Evolutionary conservation across 306 rosid species (phyloP).

Genomic region (Ammopiptanthus mongolicus): DNA sequence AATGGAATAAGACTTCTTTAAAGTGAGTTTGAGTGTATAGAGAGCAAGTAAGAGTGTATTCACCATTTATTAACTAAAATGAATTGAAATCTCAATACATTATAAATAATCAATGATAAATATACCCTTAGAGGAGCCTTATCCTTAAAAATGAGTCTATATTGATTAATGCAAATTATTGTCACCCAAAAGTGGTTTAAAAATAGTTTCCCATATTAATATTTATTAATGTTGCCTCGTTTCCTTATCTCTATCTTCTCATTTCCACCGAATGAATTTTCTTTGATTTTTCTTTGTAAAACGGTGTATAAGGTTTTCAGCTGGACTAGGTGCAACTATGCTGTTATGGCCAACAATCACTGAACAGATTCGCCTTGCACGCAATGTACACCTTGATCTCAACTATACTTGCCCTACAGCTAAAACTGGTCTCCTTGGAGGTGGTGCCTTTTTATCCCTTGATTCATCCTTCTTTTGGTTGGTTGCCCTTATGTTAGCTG

Average conservation of each 20-base stretch:
- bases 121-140: no score
- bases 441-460: constrained; percentile 84
- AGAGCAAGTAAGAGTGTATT: no score
- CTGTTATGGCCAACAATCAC: constrained; percentile 35
- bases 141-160: no score
- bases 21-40: no score
- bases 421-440: constrained; percentile 77
- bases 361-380: constrained; percentile 22
- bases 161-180: no score
- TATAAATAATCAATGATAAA: no score
- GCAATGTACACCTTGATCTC: constrained; percentile 17
- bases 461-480: constrained; percentile 89
- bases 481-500: constrained; percentile 87
- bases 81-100: no score
- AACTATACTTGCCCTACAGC: constrained; percentile 34
- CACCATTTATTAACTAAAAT: no score
- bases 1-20: no score
- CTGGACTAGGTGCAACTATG: constrained; percentile 42
- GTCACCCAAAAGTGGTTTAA: no score
- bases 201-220: neutral
- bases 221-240: neutral
- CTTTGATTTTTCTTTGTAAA: neutral
- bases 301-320: constrained; percentile 42
- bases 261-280: no score
- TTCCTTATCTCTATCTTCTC: neutral